phyloP scores from a whole-genome alignment of 208 protist species.

The Histomonas meleagridis region DNA sequence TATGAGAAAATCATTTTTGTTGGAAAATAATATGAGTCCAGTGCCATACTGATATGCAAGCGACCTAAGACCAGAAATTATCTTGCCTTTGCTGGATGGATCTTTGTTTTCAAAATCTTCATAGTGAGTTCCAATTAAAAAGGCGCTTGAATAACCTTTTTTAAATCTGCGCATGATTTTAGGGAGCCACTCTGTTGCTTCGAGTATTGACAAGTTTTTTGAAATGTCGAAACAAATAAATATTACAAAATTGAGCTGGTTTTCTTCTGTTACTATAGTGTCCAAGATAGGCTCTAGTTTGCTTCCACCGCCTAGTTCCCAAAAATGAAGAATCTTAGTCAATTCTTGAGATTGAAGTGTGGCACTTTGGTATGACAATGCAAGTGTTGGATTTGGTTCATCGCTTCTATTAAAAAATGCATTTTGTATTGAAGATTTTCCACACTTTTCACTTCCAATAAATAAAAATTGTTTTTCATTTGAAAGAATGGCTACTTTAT shows the following conservation, averaged over 20 bases:
- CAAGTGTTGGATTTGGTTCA: neutral
- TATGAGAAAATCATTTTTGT: neutral
- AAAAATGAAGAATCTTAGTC: neutral
- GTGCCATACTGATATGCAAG: neutral
- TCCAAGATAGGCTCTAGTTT: neutral
- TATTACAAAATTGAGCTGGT: neutral
- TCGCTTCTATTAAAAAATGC: neutral
- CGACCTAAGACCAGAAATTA: neutral
- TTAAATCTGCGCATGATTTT: neutral
- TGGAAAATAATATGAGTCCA: neutral
- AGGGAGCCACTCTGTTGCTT: neutral
- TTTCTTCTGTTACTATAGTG: conserved; percentile 10
- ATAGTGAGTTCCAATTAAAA: neutral
- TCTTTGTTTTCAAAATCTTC: neutral
- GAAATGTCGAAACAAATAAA: neutral
- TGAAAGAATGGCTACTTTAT: neutral
- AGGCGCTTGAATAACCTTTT: neutral
- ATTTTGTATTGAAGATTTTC: neutral
- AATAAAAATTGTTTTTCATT: neutral
- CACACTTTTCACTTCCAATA: neutral
- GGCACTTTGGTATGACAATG: neutral
- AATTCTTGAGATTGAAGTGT: neutral
- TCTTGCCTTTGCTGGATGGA: neutral
- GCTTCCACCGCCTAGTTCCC: neutral
- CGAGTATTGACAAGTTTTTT: neutral